Conservation (phyloP, 2,329 filamentous ascomycete species). For the Metarhizium album region DNA sequence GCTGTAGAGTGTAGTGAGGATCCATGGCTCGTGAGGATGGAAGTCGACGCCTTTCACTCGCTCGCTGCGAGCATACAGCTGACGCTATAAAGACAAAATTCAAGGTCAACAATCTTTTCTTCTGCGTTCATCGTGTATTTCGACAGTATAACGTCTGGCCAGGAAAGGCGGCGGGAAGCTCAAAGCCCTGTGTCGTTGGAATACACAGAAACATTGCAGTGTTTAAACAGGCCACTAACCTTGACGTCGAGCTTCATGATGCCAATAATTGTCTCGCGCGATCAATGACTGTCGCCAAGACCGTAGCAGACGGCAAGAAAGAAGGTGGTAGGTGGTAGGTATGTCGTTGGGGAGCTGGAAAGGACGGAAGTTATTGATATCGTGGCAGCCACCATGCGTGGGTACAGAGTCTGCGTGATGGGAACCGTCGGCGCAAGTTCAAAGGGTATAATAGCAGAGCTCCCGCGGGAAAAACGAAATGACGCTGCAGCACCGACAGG, state of each 20-base stretch:
- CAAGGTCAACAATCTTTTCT: not conserved
- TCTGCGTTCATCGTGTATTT: not conserved
- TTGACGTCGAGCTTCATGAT: constrained; percentile 34
- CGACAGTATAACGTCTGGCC: not conserved
- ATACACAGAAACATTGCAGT: not conserved
- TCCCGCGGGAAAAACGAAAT: not conserved
- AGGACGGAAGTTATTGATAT: not conserved
- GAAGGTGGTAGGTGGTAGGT: not conserved
- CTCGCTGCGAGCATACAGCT: constrained; percentile 67
- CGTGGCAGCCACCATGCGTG: constrained; percentile 3
- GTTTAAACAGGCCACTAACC: constrained; percentile 17
- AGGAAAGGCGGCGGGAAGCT: constrained; percentile 4
- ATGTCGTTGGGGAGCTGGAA: constrained; percentile 2
- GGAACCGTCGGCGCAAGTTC: not conserved
- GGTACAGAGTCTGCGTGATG: not conserved
- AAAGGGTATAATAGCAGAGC: not conserved
- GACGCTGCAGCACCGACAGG: not conserved
- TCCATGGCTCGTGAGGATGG: constrained; percentile 93
- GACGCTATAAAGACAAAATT: constrained; percentile 21
- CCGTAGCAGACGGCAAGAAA: not conserved
- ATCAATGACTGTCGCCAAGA: not conserved
- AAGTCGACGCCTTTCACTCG: constrained; percentile 97
- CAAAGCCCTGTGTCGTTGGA: not conserved
- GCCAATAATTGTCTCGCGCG: constrained; percentile 5
- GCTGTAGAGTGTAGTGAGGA: constrained; percentile 91